A percentile compares a stretch with the other conserved stretches of the same genome.
These are phyloP conservation scores for Pyrenochaeta sp. DNA, from an alignment of 2,329 filamentous ascomycete species.

Conservation along the genomic window DNA sequence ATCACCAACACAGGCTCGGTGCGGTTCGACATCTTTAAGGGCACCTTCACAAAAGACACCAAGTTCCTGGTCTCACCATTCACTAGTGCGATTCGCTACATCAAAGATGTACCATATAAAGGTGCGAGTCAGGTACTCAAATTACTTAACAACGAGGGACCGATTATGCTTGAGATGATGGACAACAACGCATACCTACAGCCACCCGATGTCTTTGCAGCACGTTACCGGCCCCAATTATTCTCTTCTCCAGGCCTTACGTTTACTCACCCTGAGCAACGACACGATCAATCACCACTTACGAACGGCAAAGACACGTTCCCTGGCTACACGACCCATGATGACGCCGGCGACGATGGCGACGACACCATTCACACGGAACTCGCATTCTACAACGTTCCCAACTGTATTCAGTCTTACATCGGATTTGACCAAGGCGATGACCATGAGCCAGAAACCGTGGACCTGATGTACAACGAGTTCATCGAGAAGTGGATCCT, in stretches of 20 bases:
- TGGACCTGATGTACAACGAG: conserved; percentile 90
- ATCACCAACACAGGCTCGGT: conserved; percentile 90
- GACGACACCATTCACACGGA: conserved; percentile 86
- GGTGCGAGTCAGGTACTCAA: conserved; percentile 73
- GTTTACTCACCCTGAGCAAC: conserved; percentile 11
- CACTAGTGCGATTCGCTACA: conserved; percentile 75
- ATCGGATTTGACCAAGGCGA: conserved; percentile 61
- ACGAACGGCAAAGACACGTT: conserved; percentile 50
- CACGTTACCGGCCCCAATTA: conserved; percentile 28
- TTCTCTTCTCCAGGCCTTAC: conserved; percentile 7
- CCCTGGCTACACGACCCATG: conserved; percentile 89
- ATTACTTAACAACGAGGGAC: conserved; percentile 65
- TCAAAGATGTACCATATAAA: conserved; percentile 81
- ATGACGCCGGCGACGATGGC: conserved; percentile 82
- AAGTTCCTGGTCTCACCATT: conserved; percentile 91
- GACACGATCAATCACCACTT: conserved; percentile 14
- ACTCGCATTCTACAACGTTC: conserved; percentile 77
- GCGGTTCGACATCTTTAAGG: conserved; percentile 94
- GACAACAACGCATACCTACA: conserved; percentile 47
- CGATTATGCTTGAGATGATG: conserved; percentile 52
- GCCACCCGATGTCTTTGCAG: conserved; percentile 55
- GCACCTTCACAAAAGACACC: conserved; percentile 85
- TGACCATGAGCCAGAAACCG: conserved; percentile 67
- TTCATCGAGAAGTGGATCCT: conserved; percentile 87
- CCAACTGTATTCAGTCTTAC: conserved; percentile 81